Percentiles rank a stretch among this genome's conserved stretches.
Conservation (phyloP, 108 stramenopile species). For the Chaetoceros tenuissimus region DNA sequence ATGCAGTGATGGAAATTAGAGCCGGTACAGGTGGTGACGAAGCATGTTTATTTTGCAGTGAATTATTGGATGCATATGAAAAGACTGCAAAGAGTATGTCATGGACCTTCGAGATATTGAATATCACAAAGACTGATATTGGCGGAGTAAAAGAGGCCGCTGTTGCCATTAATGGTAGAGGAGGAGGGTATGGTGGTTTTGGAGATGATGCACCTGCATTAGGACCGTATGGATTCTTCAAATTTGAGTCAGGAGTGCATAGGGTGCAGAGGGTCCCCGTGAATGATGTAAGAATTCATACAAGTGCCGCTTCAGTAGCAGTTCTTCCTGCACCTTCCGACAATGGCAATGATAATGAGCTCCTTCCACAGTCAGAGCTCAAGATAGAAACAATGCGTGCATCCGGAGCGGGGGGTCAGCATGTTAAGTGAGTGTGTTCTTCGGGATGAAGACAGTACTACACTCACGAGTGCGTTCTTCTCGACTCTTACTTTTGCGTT, state of each 20-base stretch:
- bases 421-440: too few species aligned
- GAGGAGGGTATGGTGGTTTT: conserved; percentile 16
- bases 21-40: conserved; percentile 96
- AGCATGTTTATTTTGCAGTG: conserved; percentile 85
- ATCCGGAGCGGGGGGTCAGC: conserved; percentile 89
- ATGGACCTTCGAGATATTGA: conserved; percentile 64
- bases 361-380: conserved; percentile 63
- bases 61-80: conserved; percentile 77
- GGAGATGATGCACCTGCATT: conserved; percentile 21
- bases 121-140: conserved; percentile 54
- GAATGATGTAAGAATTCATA: conserved; percentile 89
- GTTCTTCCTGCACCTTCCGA: conserved; percentile 79
- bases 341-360: conserved; percentile 18
- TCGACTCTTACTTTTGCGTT: background rate
- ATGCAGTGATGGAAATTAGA: conserved; percentile 92
- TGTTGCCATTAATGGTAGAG: conserved; percentile 37
- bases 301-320: conserved; percentile 89
- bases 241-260: conserved; percentile 94
- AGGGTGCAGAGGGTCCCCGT: conserved; percentile 96
- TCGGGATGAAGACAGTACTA: too few species aligned
- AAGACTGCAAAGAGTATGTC: conserved; percentile 57
- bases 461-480: too few species aligned
- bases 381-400: conserved; percentile 87
- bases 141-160: conserved; percentile 72
- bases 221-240: conserved; percentile 83